These are phyloP conservation scores for Coemansia pectinata DNA, from an alignment of 192 early-diverging fungal species.

Conservation along the genomic window DNA sequence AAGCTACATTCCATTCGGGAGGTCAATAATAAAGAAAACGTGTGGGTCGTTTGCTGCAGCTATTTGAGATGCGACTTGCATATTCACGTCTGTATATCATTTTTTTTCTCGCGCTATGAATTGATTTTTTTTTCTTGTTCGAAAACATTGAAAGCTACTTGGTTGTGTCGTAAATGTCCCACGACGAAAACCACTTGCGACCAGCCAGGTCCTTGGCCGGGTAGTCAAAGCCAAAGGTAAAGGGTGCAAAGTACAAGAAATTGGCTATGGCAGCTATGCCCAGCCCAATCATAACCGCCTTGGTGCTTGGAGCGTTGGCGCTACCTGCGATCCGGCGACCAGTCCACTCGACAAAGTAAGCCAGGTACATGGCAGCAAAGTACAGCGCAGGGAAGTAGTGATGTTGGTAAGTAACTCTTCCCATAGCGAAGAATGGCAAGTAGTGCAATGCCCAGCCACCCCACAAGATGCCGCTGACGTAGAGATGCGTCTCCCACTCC, in stretches of 20 bases:
- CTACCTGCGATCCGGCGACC: conserved; percentile 40
- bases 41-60: conserved; percentile 57
- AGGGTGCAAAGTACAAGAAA: conserved; percentile 77
- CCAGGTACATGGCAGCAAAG: conserved; percentile 83
- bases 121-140: background rate
- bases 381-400: conserved; percentile 97
- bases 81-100: conserved; percentile 1
- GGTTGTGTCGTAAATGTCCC: conserved; percentile 67
- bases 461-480: conserved; percentile 69
- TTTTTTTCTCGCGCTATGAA: background rate
- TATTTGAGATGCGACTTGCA: conserved; percentile 3
- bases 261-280: conserved; percentile 52
- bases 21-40: conserved; percentile 61
- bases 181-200: conserved; percentile 71
- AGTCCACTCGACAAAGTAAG: conserved; percentile 79
- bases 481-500: conserved; percentile 73
- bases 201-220: conserved; percentile 60
- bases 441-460: conserved; percentile 96
- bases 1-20: conserved; percentile 92
- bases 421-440: conserved; percentile 93
- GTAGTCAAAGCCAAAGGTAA: conserved; percentile 80
- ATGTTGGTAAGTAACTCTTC: conserved; percentile 93
- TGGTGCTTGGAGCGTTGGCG: conserved; percentile 7
- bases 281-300: conserved; percentile 6
- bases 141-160: background rate